phyloP scores from a whole-genome alignment of 352 stramenopile genomes.

The Globisporangium alternatum region DNA sequence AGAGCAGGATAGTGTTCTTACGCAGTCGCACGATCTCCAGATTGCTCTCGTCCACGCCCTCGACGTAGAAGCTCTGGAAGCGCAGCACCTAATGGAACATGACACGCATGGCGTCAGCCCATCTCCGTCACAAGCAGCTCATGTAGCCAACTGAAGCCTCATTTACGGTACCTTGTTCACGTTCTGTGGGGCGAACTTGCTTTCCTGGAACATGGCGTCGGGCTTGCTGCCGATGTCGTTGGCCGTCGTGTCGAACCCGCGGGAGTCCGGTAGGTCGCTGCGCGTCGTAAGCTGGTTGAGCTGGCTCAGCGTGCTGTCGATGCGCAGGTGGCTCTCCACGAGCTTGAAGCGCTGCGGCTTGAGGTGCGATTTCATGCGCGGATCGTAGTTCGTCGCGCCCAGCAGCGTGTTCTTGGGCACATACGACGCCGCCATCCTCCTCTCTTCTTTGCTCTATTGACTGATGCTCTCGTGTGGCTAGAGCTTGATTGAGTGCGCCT shows the following conservation, averaged over 20 bases:
- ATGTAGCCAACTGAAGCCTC: neutral
- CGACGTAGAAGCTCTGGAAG: constrained; percentile 86
- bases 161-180: constrained; percentile 42
- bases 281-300: constrained; percentile 58
- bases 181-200: constrained; percentile 81
- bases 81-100: constrained; percentile 49
- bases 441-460: neutral
- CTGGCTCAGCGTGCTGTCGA: constrained; percentile 64
- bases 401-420: constrained; percentile 73
- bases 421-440: constrained; percentile 42
- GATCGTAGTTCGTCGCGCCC: constrained; percentile 70
- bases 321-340: constrained; percentile 45
- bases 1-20: constrained; percentile 77
- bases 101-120: neutral
- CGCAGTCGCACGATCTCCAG: constrained; percentile 69
- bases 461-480: neutral
- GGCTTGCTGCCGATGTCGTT: constrained; percentile 61
- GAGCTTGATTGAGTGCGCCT: neutral
- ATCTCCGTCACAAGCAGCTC: neutral
- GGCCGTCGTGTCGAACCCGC: constrained; percentile 58
- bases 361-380: constrained; percentile 53
- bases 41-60: constrained; percentile 81
- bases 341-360: constrained; percentile 85
- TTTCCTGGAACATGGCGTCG: constrained; percentile 36
- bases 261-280: constrained; percentile 49